These are phyloP conservation scores for Daldinia loculata DNA, from an alignment of 495 filamentous ascomycete genomes.

Conservation along the genomic window DNA sequence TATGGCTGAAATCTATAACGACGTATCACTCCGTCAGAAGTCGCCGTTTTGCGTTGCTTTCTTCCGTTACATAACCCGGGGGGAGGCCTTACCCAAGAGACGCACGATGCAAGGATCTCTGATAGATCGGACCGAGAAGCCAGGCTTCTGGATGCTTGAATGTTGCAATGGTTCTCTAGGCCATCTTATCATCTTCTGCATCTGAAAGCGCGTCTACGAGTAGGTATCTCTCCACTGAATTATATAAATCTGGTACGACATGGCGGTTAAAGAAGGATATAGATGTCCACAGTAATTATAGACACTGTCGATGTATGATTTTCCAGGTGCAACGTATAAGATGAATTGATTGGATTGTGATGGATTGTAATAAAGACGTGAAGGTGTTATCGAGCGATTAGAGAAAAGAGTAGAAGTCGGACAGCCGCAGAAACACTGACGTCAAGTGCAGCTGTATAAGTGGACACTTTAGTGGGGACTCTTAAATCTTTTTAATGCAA, in stretches of 20 bases:
- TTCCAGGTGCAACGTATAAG: conserved; percentile 14
- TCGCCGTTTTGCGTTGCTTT: conserved; percentile 22
- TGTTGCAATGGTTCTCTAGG: conserved; percentile 23
- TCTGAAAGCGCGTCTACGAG: conserved; percentile 14
- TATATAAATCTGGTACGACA: conserved; percentile 21
- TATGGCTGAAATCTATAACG: neutral
- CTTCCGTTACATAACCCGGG: conserved; percentile 26
- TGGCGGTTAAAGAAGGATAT: conserved; percentile 31
- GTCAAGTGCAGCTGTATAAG: conserved; percentile 31
- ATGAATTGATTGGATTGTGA: conserved; percentile 20
- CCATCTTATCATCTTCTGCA: conserved; percentile 15
- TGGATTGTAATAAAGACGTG: too few species aligned
- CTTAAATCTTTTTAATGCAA: conserved; percentile 26
- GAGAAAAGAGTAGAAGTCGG: conserved; percentile 20
- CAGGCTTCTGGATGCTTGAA: conserved; percentile 31
- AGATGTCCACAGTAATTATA: conserved; percentile 12
- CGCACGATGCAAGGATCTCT: conserved; percentile 33
- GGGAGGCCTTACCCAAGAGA: conserved; percentile 10
- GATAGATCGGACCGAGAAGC: conserved; percentile 44
- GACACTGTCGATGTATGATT: neutral
- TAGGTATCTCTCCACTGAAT: conserved; percentile 31
- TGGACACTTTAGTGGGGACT: conserved; percentile 26
- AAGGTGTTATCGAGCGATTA: too few species aligned
- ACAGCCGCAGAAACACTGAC: conserved; percentile 37
- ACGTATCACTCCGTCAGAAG: conserved; percentile 20